Conservation (phyloP, 2,329 filamentous ascomycete species). For the Epichloe hybrida region DNA sequence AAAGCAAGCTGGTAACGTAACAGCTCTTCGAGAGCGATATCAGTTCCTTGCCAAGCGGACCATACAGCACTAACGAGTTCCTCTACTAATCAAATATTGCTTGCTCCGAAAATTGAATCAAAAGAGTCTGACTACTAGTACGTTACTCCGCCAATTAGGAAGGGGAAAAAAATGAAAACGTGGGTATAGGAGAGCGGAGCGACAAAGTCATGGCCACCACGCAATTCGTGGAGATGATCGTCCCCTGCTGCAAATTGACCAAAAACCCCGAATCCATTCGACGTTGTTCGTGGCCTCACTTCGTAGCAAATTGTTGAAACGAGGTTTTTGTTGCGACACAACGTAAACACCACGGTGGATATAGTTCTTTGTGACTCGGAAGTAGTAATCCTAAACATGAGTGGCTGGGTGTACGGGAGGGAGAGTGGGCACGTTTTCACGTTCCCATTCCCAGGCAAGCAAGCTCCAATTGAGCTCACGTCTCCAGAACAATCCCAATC, state of each 20-base stretch:
- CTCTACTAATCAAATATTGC: neutral
- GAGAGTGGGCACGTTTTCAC: constrained; percentile 25
- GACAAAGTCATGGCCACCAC: neutral
- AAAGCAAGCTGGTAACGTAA: neutral
- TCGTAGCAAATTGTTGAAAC: neutral
- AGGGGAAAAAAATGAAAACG: neutral
- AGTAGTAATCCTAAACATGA: constrained; percentile 36
- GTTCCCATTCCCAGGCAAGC: constrained; percentile 64
- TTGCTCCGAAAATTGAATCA: neutral
- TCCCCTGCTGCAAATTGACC: neutral
- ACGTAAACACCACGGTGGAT: constrained; percentile 6
- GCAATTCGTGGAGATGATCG: neutral
- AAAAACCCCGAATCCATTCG: neutral
- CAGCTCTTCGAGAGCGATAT: neutral
- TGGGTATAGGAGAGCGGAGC: neutral
- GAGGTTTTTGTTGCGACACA: neutral
- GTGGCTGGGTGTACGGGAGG: constrained; percentile 32
- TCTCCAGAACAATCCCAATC: constrained; percentile 57
- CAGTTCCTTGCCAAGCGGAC: neutral
- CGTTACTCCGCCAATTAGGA: neutral
- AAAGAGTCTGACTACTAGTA: neutral
- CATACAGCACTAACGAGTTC: neutral
- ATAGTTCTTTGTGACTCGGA: constrained; percentile 23
- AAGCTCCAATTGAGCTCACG: constrained; percentile 79
- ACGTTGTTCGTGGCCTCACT: neutral